phyloP scores from a whole-genome alignment of 495 filamentous ascomycete genomes.

The Letharia columbiana region DNA sequence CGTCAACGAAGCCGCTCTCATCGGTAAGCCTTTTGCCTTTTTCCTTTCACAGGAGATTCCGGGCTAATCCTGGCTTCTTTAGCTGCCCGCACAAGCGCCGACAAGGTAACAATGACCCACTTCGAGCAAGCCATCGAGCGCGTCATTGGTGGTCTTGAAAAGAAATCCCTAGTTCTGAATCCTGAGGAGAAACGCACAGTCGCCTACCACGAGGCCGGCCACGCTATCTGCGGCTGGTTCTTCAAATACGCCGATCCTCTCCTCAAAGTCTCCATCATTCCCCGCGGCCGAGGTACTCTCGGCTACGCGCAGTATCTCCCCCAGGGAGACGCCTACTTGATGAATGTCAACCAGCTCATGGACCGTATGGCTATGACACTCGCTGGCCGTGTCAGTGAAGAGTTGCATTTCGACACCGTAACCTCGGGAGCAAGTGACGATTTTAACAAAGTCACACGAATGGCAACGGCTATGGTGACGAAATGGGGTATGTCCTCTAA shows the following conservation, averaged over 20 bases:
- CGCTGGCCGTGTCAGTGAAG: conserved; percentile 87
- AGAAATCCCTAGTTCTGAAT: conserved; percentile 85
- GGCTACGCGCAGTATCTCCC: conserved; percentile 98
- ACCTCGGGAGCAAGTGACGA: conserved; percentile 92
- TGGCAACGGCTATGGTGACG: conserved; percentile 96
- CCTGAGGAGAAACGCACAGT: conserved; percentile 91
- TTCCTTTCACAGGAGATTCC: neutral
- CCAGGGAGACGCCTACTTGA: conserved; percentile 76
- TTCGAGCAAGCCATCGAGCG: conserved; percentile 98
- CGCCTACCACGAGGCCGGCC: conserved; percentile 96
- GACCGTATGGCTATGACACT: conserved; percentile 99
- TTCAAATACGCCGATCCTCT: conserved; percentile 93
- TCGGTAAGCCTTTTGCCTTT: conserved; percentile 56
- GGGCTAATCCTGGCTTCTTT: conserved; percentile 30
- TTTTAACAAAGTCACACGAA: conserved; percentile 94
- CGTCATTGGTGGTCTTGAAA: conserved; percentile 91
- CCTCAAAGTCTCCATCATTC: conserved; percentile 97
- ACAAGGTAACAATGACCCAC: conserved; percentile 71
- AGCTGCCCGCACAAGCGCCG: conserved; percentile 77
- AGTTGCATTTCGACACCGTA: conserved; percentile 91
- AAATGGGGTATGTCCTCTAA: conserved; percentile 96
- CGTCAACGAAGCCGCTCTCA: conserved; percentile 92
- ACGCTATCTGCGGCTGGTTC: conserved; percentile 98
- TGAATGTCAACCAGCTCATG: conserved; percentile 94
- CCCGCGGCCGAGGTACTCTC: conserved; percentile 83